Evolutionary conservation across 2,329 filamentous ascomycete genomes (phyloP), one percentile per base, ranked within the genome.

Genomic region (Diaporthe eres): DNA sequence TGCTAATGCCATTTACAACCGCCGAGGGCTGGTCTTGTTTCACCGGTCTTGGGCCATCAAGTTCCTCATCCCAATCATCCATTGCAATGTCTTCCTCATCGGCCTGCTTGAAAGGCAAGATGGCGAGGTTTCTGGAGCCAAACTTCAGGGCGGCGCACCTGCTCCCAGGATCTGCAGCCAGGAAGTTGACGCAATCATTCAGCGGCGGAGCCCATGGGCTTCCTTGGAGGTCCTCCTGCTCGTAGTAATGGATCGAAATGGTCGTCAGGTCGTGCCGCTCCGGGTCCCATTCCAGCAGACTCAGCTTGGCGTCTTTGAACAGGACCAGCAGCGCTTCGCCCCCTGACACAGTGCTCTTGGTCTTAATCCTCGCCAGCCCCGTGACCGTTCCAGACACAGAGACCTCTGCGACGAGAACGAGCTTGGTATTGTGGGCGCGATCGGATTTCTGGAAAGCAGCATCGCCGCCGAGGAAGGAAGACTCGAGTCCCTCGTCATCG

Each of bases 171-270:
- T 99, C 97, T 76, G 96, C 94, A 68, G 93, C 94, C 80, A 99
- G 87, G 80, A 94, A 94, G 83, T 94, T 98, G 84, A 92, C 90
- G 82, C 93, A 95, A 77, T 94, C 91, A 82, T 91, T 92, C 81
- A 97, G 86, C 74, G 93, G 90, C 71, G 93, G 90, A 70, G 94
- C 92, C 93, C 95, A 98, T 0, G 96, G 96, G 77, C 92, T 94
- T 72, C 93, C 92, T 79, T 94, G 92, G 77, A 96, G 88, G 82
- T 98, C 96, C 82, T 98, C 96, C 83, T 97, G 94, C 84, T 99
- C 97, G 85, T 98, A 99, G 88, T 96, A 98, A 86, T 99, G 97
- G 81, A 99, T 96, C 71, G 96, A 98, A 78, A 97, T 91, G 72
- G 96, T 98, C 80, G 93, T 92, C 80, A 98, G 92, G 71, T 91